Evolutionary conservation across 148 eudicot genomes (phyloP).

Genomic region (Hydrangea macrophylla): DNA sequence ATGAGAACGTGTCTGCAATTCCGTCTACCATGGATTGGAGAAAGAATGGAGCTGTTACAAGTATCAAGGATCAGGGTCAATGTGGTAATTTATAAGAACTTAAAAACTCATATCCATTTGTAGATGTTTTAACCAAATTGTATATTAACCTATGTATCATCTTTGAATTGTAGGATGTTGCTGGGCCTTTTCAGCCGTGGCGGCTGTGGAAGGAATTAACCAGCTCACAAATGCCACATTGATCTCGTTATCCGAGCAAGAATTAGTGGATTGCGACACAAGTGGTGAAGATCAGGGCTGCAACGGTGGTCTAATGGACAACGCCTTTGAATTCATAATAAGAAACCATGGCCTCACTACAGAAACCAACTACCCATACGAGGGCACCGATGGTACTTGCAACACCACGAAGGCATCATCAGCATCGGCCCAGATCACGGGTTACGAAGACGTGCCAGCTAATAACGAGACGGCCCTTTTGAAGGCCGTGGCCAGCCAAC

Average conservation of each 20-base stretch:
- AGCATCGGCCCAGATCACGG: background rate
- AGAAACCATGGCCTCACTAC: slow-evolving; percentile 40
- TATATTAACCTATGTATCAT: no score
- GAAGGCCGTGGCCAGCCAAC: slow-evolving; percentile 3
- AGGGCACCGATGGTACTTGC: slow-evolving; percentile 28
- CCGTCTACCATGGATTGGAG: slow-evolving; percentile 50
- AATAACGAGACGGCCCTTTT: background rate
- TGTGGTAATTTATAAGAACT: slow-evolving; percentile 42
- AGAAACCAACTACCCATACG: slow-evolving; percentile 52
- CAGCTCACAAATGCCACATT: slow-evolving; percentile 33
- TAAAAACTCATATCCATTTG: no score
- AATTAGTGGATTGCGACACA: slow-evolving; percentile 52
- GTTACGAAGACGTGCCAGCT: background rate
- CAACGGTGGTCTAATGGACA: slow-evolving; percentile 30
- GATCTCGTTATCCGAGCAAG: slow-evolving; percentile 51
- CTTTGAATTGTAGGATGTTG: slow-evolving; percentile 27
- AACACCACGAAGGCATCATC: slow-evolving; percentile 14
- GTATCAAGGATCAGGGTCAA: slow-evolving; percentile 47
- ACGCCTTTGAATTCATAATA: slow-evolving; percentile 35
- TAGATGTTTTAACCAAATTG: background rate
- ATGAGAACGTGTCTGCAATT: slow-evolving; percentile 32
- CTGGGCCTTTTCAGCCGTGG: slow-evolving; percentile 57
- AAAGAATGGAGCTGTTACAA: slow-evolving; percentile 52
- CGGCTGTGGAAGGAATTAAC: slow-evolving; percentile 36
- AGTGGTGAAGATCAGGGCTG: slow-evolving; percentile 32